Base-by-base conservation (phyloP, 805 yeast genomes). In the Saturnispora mendoncae region DNA sequence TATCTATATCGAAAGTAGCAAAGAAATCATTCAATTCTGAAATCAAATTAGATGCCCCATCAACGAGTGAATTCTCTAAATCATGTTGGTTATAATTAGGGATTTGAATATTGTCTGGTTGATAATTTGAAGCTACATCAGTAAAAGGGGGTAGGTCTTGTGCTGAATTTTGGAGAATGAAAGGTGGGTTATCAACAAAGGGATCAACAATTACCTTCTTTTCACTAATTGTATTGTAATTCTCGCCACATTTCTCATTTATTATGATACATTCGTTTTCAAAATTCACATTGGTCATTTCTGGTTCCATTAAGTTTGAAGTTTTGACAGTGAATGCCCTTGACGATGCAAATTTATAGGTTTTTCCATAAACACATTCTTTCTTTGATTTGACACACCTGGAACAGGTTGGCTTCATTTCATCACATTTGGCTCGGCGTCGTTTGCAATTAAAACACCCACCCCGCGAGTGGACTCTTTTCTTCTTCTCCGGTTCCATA, bases 371-470 rank as follows among this genome's bases (percentile, higher is more conserved):
- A 2, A 52, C 47, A 46, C 74, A 69, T 3, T 54, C 51, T 49
- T 65, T 65, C 8, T 58, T 57, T 13, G 65, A 41, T 25, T 58
- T 58, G 1, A 57, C 43, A 41, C 74, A 69, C 36, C 66, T 67
- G 60, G 67, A 56, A 41, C 74, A 68, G 13, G 46, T 48, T 1
- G 69, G 69, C 37, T 62, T 63, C 4, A 46, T 47, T 41, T 65
- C 69, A 47, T 64, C 70, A 48, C 69, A 65, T 53, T 64, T 69
- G 41, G 65, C 52, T 44, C 66, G 67, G 29, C 73, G 53, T 33
- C 67, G 47, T 50, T 68, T 69, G 51, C 74, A 69, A 46, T 67
- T 70, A 31, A 52, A 50, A 43, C 74, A 69, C 5, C 74, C 74
- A 42, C 66, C 61, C 37, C 71, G 54, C 21, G 71, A 65, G 47